Percentiles rank a stretch among this genome's conserved stretches.
Evolutionary conservation across 495 filamentous ascomycete genomes (phyloP).

Genomic region (Pseudoneurospora amorphoporcata): DNA sequence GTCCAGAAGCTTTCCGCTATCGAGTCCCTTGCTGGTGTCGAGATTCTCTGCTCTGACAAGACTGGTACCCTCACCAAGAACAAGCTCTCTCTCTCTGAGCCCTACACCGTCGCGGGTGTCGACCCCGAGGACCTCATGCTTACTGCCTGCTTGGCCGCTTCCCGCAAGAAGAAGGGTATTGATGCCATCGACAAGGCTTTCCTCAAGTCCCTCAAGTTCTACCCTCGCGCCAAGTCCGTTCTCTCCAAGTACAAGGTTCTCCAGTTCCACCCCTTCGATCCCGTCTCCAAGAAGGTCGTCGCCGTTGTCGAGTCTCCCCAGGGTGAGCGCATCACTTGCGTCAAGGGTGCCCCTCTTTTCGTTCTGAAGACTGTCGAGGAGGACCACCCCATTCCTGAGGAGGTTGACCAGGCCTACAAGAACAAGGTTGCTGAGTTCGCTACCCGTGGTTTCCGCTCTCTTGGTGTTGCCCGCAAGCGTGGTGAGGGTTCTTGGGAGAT

Average conservation of each 20-base stretch:
- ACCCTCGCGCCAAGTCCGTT: constrained; percentile 65
- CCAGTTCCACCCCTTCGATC: constrained; percentile 83
- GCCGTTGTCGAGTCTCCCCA: constrained; percentile 72
- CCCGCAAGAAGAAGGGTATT: constrained; percentile 88
- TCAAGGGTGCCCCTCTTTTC: constrained; percentile 84
- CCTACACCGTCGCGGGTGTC: constrained; percentile 70
- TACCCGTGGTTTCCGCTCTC: constrained; percentile 81
- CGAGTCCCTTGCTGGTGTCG: constrained; percentile 87
- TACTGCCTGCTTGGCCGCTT: constrained; percentile 82
- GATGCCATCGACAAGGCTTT: constrained; percentile 94
- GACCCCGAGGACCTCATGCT: constrained; percentile 80
- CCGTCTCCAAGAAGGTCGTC: constrained; percentile 86
- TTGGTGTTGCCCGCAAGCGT: constrained; percentile 83
- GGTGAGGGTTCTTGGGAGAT: constrained; percentile 73
- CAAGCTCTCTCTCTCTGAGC: constrained; percentile 76
- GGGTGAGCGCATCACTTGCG: constrained; percentile 73
- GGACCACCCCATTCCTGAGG: constrained; percentile 62
- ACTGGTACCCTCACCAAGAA: constrained; percentile 91
- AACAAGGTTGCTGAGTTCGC: constrained; percentile 86
- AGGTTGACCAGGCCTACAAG: constrained; percentile 71
- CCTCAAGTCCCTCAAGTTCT: constrained; percentile 69
- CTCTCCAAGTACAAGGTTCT: constrained; percentile 68
- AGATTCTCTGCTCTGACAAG: constrained; percentile 97
- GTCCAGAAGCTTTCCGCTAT: constrained; percentile 94
- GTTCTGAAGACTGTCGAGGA: constrained; percentile 76